Conservation (phyloP, 352 stramenopile species). For the Phytophthora citricola region DNA sequence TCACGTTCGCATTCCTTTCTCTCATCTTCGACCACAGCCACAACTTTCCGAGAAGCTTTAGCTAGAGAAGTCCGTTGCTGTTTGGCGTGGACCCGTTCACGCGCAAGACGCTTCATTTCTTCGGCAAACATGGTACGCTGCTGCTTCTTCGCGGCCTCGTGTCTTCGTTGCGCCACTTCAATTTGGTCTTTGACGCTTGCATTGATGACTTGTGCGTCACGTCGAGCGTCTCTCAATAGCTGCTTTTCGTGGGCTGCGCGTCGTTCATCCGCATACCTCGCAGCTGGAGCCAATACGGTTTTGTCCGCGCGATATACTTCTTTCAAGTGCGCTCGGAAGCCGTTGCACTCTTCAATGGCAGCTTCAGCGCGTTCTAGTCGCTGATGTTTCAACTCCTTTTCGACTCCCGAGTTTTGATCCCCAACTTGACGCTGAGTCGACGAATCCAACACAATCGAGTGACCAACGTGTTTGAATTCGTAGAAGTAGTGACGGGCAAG, state of each 20-base stretch:
- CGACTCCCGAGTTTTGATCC: conserved; percentile 9
- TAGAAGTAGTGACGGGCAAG: conserved; percentile 73
- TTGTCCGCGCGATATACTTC: conserved; percentile 39
- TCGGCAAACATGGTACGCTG: conserved; percentile 34
- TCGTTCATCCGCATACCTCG: conserved; percentile 7
- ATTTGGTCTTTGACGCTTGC: conserved; percentile 13
- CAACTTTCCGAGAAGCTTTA: conserved; percentile 26
- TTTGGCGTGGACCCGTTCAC: conserved; percentile 29
- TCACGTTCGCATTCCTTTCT: conserved; percentile 10
- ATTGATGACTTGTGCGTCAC: conserved; percentile 32
- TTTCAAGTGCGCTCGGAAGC: conserved; percentile 38
- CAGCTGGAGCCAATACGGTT: not conserved
- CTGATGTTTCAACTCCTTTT: conserved; percentile 31
- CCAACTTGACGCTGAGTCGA: conserved; percentile 6
- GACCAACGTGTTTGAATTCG: conserved; percentile 74
- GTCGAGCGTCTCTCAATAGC: conserved; percentile 25
- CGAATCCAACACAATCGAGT: conserved; percentile 48
- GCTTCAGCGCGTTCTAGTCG: conserved; percentile 38
- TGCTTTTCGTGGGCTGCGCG: conserved; percentile 28
- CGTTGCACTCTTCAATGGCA: conserved; percentile 49
- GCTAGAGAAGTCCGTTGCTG: conserved; percentile 16
- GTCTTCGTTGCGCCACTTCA: conserved; percentile 17
- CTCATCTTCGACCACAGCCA: conserved; percentile 14
- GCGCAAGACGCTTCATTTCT: conserved; percentile 38
- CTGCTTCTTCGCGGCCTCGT: conserved; percentile 26